Conservation (phyloP, 257 asterid genomes). For the Thymus mandschuricus region DNA sequence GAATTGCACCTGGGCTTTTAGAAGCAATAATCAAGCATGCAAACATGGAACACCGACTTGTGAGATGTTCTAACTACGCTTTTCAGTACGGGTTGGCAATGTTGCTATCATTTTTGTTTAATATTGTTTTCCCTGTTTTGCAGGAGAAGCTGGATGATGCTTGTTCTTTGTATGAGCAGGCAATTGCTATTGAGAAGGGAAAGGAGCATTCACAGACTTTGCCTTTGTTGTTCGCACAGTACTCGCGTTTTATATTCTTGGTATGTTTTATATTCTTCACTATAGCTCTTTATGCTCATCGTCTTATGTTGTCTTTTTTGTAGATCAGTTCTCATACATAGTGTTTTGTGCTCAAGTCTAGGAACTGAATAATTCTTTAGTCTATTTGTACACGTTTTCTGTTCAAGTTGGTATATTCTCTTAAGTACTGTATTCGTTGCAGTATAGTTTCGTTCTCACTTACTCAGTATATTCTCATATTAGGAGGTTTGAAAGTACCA, state of each 20-base stretch:
- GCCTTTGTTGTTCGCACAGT: slow-evolving; percentile 89
- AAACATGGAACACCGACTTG: slow-evolving; percentile 91
- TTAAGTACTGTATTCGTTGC: neutral
- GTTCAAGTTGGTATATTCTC: neutral
- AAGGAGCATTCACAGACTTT: slow-evolving; percentile 91
- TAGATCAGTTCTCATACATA: neutral
- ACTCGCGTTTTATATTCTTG: slow-evolving; percentile 79
- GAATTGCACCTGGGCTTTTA: slow-evolving; percentile 93
- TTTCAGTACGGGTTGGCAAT: slow-evolving; percentile 12
- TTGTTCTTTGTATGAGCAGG: slow-evolving; percentile 83
- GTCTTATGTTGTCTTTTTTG: neutral
- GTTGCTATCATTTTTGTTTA: slow-evolving; percentile 25
- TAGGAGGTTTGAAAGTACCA: slow-evolving; percentile 6
- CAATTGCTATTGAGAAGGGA: slow-evolving; percentile 92
- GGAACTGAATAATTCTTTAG: slow-evolving; percentile 5
- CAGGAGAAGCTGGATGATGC: slow-evolving; percentile 93
- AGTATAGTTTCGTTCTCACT: neutral
- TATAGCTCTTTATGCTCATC: neutral
- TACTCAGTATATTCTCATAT: neutral
- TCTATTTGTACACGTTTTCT: neutral
- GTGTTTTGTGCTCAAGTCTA: slow-evolving; percentile 8
- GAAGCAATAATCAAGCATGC: slow-evolving; percentile 96
- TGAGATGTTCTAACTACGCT: slow-evolving; percentile 42
- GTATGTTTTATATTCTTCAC: slow-evolving; percentile 41
- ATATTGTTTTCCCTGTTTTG: slow-evolving; percentile 25